Evolutionary conservation across 2,329 filamentous ascomycete species (phyloP).

Genomic region (Gnomoniopsis smithogilvyi): DNA sequence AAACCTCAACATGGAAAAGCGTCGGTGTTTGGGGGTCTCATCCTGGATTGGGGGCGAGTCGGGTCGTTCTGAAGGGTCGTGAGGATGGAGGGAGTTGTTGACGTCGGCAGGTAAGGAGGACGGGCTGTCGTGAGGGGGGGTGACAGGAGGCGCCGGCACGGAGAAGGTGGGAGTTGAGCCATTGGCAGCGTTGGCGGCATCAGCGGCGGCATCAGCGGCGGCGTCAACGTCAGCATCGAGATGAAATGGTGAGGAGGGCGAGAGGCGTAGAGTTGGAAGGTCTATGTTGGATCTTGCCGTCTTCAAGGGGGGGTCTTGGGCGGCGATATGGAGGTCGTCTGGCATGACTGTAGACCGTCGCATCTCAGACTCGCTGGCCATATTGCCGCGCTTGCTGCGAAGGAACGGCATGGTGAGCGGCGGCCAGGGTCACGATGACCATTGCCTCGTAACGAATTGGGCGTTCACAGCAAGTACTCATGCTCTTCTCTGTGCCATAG

Average conservation of each 20-base stretch:
- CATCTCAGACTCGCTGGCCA: constrained; percentile 58
- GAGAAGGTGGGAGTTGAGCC: constrained; percentile 13
- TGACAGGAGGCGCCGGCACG: constrained; percentile 29
- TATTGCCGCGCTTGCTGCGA: constrained; percentile 54
- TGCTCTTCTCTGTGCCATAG: constrained; percentile 14
- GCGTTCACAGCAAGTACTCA: constrained; percentile 7
- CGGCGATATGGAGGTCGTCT: constrained; percentile 23
- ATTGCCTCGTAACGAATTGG: constrained; percentile 11
- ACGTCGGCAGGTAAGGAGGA: constrained; percentile 24
- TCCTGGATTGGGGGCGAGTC: constrained; percentile 52
- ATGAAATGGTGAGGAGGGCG: constrained; percentile 22
- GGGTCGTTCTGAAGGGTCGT: constrained; percentile 32
- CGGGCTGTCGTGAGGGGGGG: constrained; percentile 26
- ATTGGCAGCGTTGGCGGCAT: constrained; percentile 20
- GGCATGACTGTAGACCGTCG: constrained; percentile 46
- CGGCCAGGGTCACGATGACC: constrained; percentile 10
- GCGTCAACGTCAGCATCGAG: constrained; percentile 23
- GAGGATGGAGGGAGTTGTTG: constrained; percentile 20
- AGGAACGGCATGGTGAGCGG: constrained; percentile 53
- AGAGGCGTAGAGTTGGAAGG: constrained; percentile 14
- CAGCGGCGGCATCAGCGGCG: constrained; percentile 16
- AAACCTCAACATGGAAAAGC: constrained; percentile 73
- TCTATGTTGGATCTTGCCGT: constrained; percentile 12
- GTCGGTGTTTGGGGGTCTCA: constrained; percentile 53
- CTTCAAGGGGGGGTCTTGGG: constrained; percentile 22